Base-by-base conservation (phyloP, 805 yeast species). In the Saccharomycopsis malanga region DNA sequence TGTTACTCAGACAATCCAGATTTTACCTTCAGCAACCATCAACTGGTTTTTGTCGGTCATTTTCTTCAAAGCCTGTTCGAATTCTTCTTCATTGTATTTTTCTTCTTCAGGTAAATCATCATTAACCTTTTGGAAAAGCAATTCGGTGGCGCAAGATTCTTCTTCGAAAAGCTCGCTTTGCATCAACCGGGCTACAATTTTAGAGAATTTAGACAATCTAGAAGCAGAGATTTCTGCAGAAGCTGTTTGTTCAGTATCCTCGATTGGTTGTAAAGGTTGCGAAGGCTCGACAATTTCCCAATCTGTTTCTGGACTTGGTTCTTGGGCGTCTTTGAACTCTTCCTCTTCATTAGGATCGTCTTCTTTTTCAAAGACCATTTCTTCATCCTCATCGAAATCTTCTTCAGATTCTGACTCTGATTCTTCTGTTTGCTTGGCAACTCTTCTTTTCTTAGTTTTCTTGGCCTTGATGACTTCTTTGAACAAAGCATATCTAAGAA, bases 401-500 rank as follows among this genome's bases (percentile, higher is more conserved):
- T 46, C 54, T 7, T 50, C 57, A 25, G 44, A 46, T 34, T 50
- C 58, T 14, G 53, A 57, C 2, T 61, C 66, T 22, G 57, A 62
- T 7, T 55, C 57, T 4, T 53, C 60, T 7, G 52, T 58, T 32
- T 57, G 65, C 4, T 49, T 58, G 15, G 42, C 29, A 47, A 9
- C 45, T 49, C 57, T 15, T 52, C 58, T 64, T 61, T 48, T 58
- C 53, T 53, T 59, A 46, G 41, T 49, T 34, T 57, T 57, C 47
- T 59, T 59, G 53, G 72, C 69, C 58, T 63, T 62, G 29, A 73
- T 65, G 4, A 78, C 77, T 61, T 87, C 95, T 62, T 83, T 83
- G 71, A 89, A 84, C 54, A 93, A 69, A 0, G 98, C 91, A 62
- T 76, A 93, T 58, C 95, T 76, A 54, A 93, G 70, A 59, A 93